Conservation (phyloP, 169 alveolate species). For the Cystoisospora suis region DNA sequence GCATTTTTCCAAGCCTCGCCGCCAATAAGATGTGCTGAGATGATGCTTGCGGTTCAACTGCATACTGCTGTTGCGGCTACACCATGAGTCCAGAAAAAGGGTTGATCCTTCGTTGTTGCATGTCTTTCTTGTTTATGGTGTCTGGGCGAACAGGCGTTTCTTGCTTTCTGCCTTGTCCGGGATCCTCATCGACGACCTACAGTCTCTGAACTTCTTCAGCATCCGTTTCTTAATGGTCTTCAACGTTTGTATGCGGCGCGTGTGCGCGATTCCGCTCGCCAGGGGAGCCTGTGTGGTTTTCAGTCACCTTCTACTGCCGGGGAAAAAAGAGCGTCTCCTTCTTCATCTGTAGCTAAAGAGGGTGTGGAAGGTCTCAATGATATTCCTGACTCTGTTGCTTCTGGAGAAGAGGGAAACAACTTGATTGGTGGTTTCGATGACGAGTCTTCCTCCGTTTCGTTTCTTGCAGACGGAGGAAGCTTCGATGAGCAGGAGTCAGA, state of each 20-base stretch:
- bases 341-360: not conserved
- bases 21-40: too few species aligned
- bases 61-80: too few species aligned
- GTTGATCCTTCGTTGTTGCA: too few species aligned
- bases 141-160: not conserved
- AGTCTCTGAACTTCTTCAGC: not conserved
- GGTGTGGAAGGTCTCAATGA: not conserved
- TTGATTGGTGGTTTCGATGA: not conserved
- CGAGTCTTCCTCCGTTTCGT: not conserved
- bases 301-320: not conserved
- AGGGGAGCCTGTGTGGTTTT: not conserved
- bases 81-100: too few species aligned
- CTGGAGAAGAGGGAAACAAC: not conserved
- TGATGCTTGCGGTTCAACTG: too few species aligned
- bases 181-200: slow-evolving; percentile 2
- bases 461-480: not conserved
- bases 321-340: not conserved
- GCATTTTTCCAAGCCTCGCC: too few species aligned
- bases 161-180: not conserved
- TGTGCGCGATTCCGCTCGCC: too few species aligned
- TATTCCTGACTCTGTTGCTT: not conserved
- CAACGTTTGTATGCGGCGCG: not conserved
- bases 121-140: too few species aligned
- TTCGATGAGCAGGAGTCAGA: not conserved
- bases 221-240: not conserved